Evolutionary conservation across 768 basidiomycete genomes (phyloP).

Genomic region (Leccinum olivaceopallidum): DNA sequence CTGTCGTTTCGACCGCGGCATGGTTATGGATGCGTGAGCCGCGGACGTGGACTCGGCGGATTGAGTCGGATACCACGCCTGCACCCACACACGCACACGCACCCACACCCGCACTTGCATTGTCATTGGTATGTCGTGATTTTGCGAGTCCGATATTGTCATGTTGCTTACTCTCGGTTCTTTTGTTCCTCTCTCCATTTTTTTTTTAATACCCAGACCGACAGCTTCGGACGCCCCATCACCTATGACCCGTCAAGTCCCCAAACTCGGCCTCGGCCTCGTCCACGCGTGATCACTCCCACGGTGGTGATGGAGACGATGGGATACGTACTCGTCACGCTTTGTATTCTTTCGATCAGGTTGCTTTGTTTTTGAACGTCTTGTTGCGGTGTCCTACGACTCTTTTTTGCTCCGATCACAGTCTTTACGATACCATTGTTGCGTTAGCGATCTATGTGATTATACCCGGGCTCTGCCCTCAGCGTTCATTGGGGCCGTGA

Average conservation of each 20-base stretch:
- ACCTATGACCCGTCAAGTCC: neutral
- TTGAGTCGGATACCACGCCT: neutral
- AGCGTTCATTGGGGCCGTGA: neutral
- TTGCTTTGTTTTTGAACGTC: conserved; percentile 18
- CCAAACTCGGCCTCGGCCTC: neutral
- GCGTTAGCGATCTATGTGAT: neutral
- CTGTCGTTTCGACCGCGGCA: conserved; percentile 9
- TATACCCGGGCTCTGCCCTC: neutral
- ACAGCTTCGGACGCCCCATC: neutral
- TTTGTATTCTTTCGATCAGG: conserved; percentile 19
- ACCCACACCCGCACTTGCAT: neutral
- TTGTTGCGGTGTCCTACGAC: neutral
- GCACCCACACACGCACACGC: neutral
- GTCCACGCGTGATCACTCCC: conserved; percentile 5
- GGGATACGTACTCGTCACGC: conserved; percentile 12
- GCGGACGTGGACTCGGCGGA: conserved; percentile 5
- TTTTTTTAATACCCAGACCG: neutral
- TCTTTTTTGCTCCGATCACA: neutral
- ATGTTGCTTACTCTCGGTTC: neutral
- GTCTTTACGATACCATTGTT: neutral
- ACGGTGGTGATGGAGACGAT: conserved; percentile 13
- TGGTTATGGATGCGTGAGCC: conserved; percentile 4
- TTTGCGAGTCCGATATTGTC: neutral
- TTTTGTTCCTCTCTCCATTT: neutral
- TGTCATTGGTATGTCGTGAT: conserved; percentile 8